Evolutionary conservation across 352 stramenopile species (phyloP).

Genomic region (Globisporangium iwayamae): DNA sequence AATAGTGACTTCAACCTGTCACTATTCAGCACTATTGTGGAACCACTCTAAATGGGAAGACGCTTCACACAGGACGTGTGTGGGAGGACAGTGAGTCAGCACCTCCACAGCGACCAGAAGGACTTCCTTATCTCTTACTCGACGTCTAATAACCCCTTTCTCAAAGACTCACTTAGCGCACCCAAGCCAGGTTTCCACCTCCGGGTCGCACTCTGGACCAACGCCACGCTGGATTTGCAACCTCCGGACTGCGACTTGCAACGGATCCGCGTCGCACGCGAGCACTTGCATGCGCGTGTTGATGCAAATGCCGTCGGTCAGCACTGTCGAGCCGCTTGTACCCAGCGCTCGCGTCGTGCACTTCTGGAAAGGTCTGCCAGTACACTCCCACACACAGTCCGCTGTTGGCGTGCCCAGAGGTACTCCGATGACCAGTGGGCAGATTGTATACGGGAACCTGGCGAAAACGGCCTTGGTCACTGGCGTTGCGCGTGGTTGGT

Average conservation of each 20-base stretch:
- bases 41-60: too few species aligned
- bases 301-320: conserved; percentile 25
- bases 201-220: conserved; percentile 1
- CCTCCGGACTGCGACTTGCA: conserved; percentile 22
- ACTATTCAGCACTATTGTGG: too few species aligned
- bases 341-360: too few species aligned
- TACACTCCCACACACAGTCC: background rate
- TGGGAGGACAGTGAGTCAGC: too few species aligned
- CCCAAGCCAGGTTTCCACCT: conserved; percentile 7
- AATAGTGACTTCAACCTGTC: too few species aligned
- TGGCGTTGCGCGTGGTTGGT: background rate
- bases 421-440: background rate
- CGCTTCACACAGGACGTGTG: too few species aligned
- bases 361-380: too few species aligned
- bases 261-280: conserved; percentile 21
- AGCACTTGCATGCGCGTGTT: conserved; percentile 35
- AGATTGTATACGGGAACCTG: background rate
- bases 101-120: too few species aligned
- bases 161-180: background rate
- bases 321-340: background rate
- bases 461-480: background rate
- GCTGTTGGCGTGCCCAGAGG: background rate
- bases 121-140: too few species aligned
- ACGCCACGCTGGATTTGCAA: conserved; percentile 7
- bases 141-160: too few species aligned